A percentile compares a stretch with the other conserved stretches of the same genome.
phyloP scores from a whole-genome alignment of 257 asterid species.

The Salvia miltiorrhiza region DNA sequence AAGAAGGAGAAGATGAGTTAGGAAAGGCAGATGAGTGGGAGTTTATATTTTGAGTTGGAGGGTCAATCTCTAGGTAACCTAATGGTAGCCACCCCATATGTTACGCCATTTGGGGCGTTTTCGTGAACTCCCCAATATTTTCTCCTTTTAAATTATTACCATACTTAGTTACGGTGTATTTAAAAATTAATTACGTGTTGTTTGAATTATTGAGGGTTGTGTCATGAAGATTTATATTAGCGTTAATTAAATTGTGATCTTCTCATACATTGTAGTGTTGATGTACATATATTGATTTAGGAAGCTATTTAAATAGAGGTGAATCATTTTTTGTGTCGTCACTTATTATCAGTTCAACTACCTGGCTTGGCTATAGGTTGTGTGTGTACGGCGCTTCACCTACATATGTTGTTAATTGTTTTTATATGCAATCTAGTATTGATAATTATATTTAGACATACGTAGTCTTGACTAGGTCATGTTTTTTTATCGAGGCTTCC shows the following conservation, averaged over 20 bases:
- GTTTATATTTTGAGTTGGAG: conserved; percentile 31
- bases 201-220: not conserved
- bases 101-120: conserved; percentile 18
- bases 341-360: conserved; percentile 10
- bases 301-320: not conserved
- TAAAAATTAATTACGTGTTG: not conserved
- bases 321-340: not conserved
- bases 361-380: not conserved
- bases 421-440: not conserved
- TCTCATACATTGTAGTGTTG: no score
- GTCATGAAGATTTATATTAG: not conserved
- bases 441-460: not conserved
- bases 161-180: not conserved
- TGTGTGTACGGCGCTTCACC: conserved; percentile 5
- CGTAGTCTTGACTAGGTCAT: not conserved
- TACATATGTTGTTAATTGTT: conserved; percentile 11
- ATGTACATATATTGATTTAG: not conserved
- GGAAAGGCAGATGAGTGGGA: conserved; percentile 60
- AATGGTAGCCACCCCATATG: conserved; percentile 24
- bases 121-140: not conserved
- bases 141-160: not conserved
- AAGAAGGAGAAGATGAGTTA: conserved; percentile 32
- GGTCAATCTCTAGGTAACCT: conserved; percentile 64
- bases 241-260: no score
- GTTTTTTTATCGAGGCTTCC: not conserved